Base-by-base conservation (phyloP, 768 basidiomycete genomes). In the Podaxis mareebaensis region DNA sequence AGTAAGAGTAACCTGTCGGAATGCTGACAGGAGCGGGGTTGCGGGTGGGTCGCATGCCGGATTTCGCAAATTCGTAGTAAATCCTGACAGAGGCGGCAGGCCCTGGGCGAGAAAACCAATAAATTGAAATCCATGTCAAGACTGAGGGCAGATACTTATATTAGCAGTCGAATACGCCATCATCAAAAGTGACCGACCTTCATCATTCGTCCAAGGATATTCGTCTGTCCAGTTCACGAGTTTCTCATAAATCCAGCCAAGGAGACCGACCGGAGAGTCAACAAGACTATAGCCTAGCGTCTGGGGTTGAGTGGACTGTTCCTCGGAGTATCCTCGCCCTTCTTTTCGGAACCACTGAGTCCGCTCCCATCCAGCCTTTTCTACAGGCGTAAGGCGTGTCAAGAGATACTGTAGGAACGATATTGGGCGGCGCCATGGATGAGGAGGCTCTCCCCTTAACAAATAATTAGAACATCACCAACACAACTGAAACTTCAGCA, bases 41-140 rank as follows among this genome's bases (percentile, higher is more conserved):
- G 28, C 60, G 24, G 12, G 65, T 20, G 22, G 62, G 40, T 17
- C 63, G 64, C 13, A 61, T 56, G 22, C 49, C 49, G 5, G 65
- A 67, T 42, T 71, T 70, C 53, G 39, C 60, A 24, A 68, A 64
- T 67, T 89, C 88, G 66, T 82, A 87, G 70, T 88, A 89, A 20
- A 87, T 86, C 13, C 86, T 76, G 7, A 82, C 24, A 0, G 87
- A 82, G 0, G 87, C 84, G 2, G 85, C 78, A 3, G 88, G 86
- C 0, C 86, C 86, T 0, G 81, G 77, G 6, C 79, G 78, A 6
- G 86, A 87, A 73, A 86, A 85, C 77, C 78, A 82, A 67, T 83
- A 86, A 10, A 85, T 75, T 1, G 84, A 85, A 20, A 86, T 71
- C 85, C 85, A 87, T 0, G 83, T 85, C 22, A 87, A 65, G 4